phyloP scores from a whole-genome alignment of 148 eudicot genomes.

The Vaccinium myrtillus region DNA sequence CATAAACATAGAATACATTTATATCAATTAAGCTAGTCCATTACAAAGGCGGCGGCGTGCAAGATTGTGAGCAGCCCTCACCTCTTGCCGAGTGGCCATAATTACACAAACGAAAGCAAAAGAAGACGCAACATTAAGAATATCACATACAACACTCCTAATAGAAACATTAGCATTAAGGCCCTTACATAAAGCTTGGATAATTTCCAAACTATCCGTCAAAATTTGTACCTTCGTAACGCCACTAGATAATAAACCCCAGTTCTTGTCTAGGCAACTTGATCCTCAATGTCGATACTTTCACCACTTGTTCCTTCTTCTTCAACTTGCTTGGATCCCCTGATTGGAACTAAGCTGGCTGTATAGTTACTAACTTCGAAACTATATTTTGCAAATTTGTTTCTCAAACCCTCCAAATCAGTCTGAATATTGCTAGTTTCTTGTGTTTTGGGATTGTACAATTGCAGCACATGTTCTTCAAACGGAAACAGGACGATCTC shows the following conservation, averaged over 20 bases:
- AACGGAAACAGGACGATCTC: background rate
- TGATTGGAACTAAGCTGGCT: background rate
- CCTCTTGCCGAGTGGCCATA: too few relatives aligned
- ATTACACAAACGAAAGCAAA: too few relatives aligned
- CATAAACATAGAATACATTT: too few relatives aligned
- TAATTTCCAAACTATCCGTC: too few relatives aligned
- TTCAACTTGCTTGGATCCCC: background rate
- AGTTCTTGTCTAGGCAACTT: background rate
- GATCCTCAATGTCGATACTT: background rate
- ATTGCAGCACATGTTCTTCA: background rate
- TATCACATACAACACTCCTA: too few relatives aligned
- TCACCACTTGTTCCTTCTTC: background rate
- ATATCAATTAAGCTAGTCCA: too few relatives aligned
- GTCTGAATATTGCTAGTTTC: conserved; percentile 1
- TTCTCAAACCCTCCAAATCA: background rate
- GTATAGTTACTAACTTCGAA: background rate
- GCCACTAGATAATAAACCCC: background rate
- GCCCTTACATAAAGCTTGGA: too few relatives aligned
- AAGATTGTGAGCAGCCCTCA: too few relatives aligned
- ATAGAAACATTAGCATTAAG: too few relatives aligned
- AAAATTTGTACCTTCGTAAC: too few relatives aligned
- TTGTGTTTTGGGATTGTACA: background rate
- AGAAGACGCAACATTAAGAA: too few relatives aligned
- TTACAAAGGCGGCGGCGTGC: too few relatives aligned
- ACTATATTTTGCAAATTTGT: background rate